These are phyloP conservation scores for Grosmannia serpens DNA, from an alignment of 2,329 filamentous ascomycete species.

Conservation along the genomic window DNA sequence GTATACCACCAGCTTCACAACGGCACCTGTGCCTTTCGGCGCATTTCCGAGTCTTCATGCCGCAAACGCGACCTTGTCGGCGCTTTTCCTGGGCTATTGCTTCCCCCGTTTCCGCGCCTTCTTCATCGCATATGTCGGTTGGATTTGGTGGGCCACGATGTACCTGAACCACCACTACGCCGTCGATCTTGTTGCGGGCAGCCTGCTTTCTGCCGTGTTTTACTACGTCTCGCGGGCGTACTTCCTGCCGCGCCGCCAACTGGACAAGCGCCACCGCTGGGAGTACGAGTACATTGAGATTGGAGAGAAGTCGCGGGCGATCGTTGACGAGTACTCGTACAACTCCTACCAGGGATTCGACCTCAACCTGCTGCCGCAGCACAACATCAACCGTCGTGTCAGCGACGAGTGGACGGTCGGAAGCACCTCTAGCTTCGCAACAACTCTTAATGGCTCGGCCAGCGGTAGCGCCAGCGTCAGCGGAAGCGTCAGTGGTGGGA, in stretches of 20 bases:
- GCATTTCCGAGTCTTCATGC: slow-evolving; percentile 92
- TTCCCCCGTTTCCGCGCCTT: slow-evolving; percentile 74
- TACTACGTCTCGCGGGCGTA: slow-evolving; percentile 74
- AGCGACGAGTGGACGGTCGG: slow-evolving; percentile 87
- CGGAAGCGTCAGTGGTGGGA: slow-evolving; percentile 26
- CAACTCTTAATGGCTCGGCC: slow-evolving; percentile 20
- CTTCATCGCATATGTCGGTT: slow-evolving; percentile 74
- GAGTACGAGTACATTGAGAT: slow-evolving; percentile 90
- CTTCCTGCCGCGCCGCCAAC: slow-evolving; percentile 72
- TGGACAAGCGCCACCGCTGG: slow-evolving; percentile 81
- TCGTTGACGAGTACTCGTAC: slow-evolving; percentile 33
- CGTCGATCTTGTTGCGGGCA: slow-evolving; percentile 79
- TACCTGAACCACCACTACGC: slow-evolving; percentile 96
- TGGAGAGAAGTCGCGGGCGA: slow-evolving; percentile 42
- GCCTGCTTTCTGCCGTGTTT: slow-evolving; percentile 62
- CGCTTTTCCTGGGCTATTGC: slow-evolving; percentile 83
- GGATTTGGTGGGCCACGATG: slow-evolving; percentile 99
- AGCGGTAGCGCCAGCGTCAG: slow-evolving; percentile 18
- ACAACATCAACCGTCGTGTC: slow-evolving; percentile 17
- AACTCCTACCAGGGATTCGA: slow-evolving; percentile 33
- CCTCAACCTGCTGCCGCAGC: slow-evolving; percentile 30
- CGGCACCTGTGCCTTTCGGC: slow-evolving; percentile 84
- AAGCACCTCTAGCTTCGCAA: slow-evolving; percentile 63
- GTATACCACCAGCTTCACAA: slow-evolving; percentile 86
- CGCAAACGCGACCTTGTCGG: slow-evolving; percentile 78